These are phyloP conservation scores for Pseudonitzschia multistriata DNA, from an alignment of 108 stramenopile species.

Conservation along the genomic window DNA sequence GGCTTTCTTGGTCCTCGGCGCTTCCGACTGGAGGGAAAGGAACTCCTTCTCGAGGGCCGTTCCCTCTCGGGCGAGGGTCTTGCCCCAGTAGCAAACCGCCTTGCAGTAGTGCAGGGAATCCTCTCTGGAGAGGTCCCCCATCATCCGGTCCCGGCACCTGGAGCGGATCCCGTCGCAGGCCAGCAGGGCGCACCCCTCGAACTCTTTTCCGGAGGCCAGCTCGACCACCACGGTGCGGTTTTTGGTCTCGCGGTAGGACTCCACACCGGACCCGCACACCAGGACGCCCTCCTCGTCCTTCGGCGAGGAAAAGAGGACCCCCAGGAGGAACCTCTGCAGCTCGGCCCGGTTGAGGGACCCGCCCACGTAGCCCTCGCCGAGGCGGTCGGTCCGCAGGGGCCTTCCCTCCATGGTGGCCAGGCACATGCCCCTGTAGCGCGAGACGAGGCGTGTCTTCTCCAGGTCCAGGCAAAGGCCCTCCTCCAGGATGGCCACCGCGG, in stretches of 20 bases:
- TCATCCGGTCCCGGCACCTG: constrained; percentile 11
- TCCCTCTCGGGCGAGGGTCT: neutral
- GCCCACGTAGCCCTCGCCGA: neutral
- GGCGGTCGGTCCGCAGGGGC: neutral
- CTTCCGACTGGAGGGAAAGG: too few species aligned
- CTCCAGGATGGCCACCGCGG: constrained; percentile 26
- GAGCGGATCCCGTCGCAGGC: constrained; percentile 38
- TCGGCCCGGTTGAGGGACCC: constrained; percentile 21
- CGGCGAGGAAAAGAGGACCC: constrained; percentile 8
- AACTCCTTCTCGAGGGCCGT: neutral
- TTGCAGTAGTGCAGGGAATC: constrained; percentile 28
- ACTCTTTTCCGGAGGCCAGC: constrained; percentile 6
- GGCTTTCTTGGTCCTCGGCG: too few species aligned
- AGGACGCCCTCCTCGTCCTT: constrained; percentile 17
- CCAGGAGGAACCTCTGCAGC: constrained; percentile 15
- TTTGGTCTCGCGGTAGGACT: constrained; percentile 15
- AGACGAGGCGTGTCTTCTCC: constrained; percentile 2
- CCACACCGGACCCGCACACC: constrained; percentile 1
- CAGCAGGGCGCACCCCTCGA: constrained; percentile 24
- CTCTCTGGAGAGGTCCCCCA: neutral
- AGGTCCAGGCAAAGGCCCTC: constrained; percentile 18
- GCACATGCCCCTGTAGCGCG: neutral
- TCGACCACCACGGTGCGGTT: constrained; percentile 47
- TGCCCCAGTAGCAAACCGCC: constrained; percentile 19
- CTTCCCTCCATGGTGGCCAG: neutral